A percentile compares a stretch with the other conserved stretches of the same genome.
Conservation (phyloP, 1,284 basidiomycete genomes). For the Apiotrichum mycotoxinovorans region DNA sequence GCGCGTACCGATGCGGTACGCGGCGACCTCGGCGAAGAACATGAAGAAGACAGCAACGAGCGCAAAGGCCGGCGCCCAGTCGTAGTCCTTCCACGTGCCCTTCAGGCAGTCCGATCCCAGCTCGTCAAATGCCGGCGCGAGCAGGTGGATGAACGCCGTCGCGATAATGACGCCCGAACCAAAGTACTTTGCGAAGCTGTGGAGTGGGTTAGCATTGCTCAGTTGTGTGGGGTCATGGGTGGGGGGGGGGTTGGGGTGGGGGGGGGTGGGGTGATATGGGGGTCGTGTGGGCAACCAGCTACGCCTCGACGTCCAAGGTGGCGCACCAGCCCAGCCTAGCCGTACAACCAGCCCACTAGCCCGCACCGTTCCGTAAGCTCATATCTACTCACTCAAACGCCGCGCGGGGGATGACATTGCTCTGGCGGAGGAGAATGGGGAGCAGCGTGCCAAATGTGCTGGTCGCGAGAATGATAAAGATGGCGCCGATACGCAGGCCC, state of each 20-base stretch:
- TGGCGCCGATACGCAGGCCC: constrained; percentile 68
- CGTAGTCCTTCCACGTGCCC: constrained; percentile 67
- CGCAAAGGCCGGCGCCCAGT: constrained; percentile 74
- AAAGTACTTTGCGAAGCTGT: constrained; percentile 84
- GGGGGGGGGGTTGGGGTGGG: background rate
- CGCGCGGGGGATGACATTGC: constrained; percentile 60
- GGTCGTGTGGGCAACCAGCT: background rate
- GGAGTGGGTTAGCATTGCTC: background rate
- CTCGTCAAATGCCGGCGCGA: constrained; percentile 69
- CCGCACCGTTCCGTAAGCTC: too few species aligned
- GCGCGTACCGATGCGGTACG: constrained; percentile 61
- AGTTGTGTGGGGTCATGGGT: background rate
- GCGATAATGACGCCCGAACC: constrained; percentile 93
- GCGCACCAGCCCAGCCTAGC: background rate
- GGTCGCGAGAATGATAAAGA: constrained; percentile 75
- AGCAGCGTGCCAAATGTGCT: constrained; percentile 64
- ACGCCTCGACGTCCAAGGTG: too few species aligned
- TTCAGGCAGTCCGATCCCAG: constrained; percentile 70
- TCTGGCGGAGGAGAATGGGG: constrained; percentile 69
- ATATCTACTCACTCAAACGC: constrained; percentile 77
- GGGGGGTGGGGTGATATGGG: background rate
- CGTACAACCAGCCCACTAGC: too few species aligned
- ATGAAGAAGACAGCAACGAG: constrained; percentile 75
- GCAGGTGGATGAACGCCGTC: constrained; percentile 83
- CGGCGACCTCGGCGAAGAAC: constrained; percentile 78